Evolutionary conservation across 192 early-diverging fungal species (phyloP).

Genomic region (Mortierella alpina): DNA sequence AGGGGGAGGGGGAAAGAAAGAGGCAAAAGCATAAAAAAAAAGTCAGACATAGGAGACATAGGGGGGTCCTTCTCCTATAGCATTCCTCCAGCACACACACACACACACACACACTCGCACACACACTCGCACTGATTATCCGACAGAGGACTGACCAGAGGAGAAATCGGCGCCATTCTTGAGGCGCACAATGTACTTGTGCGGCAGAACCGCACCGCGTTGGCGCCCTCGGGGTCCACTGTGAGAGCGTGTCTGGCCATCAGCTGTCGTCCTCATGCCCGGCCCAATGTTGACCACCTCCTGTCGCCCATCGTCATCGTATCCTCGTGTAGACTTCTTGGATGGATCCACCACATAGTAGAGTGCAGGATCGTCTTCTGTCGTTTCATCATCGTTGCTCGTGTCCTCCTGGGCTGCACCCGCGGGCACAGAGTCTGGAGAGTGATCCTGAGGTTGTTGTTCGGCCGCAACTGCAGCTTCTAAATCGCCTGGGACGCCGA

Average conservation of each 20-base stretch:
- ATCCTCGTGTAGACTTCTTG: conserved; percentile 33
- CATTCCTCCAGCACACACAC: background rate
- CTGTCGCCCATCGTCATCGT: conserved; percentile 37
- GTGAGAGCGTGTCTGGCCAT: conserved; percentile 29
- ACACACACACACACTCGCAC: background rate
- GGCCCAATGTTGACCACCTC: conserved; percentile 48
- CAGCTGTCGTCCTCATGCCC: conserved; percentile 25
- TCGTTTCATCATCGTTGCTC: background rate
- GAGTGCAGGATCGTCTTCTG: background rate
- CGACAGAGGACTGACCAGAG: conserved; percentile 16
- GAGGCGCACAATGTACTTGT: conserved; percentile 45
- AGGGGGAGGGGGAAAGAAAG: background rate
- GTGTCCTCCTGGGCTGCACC: background rate
- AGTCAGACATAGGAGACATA: background rate
- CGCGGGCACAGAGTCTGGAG: background rate
- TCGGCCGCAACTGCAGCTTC: background rate
- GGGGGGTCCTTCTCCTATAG: background rate
- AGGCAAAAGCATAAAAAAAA: background rate
- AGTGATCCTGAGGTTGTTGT: background rate
- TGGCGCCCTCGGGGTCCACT: conserved; percentile 43
- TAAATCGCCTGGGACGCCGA: background rate
- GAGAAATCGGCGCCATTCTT: conserved; percentile 40
- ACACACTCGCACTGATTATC: background rate
- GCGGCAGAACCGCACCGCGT: conserved; percentile 39
- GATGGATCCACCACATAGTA: conserved; percentile 24